Conservation (phyloP, 2,329 filamentous ascomycete genomes). For the Tothia fuscella region DNA sequence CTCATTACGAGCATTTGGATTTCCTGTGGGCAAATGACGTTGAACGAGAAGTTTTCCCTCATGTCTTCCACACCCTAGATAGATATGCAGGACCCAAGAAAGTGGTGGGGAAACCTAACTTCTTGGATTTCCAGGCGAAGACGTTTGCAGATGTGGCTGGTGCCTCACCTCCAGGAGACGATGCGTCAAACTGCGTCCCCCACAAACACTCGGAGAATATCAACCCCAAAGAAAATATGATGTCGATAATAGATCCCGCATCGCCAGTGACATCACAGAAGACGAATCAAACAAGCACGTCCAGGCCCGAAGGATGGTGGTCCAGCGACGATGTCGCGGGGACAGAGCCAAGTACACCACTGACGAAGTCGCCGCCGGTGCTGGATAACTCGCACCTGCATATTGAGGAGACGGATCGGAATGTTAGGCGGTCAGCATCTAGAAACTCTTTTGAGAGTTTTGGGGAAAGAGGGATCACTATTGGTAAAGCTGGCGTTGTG, state of each 20-base stretch:
- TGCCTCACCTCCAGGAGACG: neutral
- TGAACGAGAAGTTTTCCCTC: constrained; percentile 71
- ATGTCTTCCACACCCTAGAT: constrained; percentile 81
- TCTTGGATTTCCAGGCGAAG: neutral
- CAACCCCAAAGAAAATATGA: neutral
- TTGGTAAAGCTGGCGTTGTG: constrained; percentile 2
- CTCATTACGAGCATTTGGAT: constrained; percentile 92
- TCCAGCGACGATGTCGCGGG: constrained; percentile 9
- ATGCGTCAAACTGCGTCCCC: neutral
- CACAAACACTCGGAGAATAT: constrained; percentile 8
- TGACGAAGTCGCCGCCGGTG: neutral
- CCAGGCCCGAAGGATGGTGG: constrained; percentile 11
- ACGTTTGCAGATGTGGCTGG: constrained; percentile 1
- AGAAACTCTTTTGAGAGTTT: neutral
- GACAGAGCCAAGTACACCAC: constrained; percentile 6
- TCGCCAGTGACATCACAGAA: neutral
- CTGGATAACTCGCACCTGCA: neutral
- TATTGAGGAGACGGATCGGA: neutral
- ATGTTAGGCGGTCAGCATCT: neutral
- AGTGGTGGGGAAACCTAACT: neutral
- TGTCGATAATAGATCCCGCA: neutral
- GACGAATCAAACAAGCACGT: neutral
- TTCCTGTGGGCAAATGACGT: constrained; percentile 90
- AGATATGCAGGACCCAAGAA: constrained; percentile 35
- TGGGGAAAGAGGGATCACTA: constrained; percentile 3